Evolutionary conservation across 768 basidiomycete species (phyloP).

Genomic region (Mycena epipterygia): DNA sequence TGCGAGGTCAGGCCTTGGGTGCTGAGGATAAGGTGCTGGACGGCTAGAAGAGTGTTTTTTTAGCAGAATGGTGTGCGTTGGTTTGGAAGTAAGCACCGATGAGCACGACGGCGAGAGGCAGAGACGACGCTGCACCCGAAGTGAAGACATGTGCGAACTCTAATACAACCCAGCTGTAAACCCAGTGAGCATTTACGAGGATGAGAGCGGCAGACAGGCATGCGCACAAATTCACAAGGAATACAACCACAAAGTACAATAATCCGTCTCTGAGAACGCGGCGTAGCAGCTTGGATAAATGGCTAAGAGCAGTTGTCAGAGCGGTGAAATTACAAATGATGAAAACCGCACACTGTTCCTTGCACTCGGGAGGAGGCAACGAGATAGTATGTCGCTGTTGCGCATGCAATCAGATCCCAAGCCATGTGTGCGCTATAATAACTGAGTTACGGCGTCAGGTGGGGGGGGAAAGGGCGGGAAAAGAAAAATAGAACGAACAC

Average conservation of each 20-base stretch:
- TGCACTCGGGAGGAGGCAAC: slow-evolving; percentile 3
- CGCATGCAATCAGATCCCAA: slow-evolving; percentile 19
- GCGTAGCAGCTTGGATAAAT: slow-evolving; percentile 2
- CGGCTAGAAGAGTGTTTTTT: not conserved
- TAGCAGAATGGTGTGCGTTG: not conserved
- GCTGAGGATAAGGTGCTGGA: slow-evolving; percentile 22
- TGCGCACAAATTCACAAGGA: slow-evolving; percentile 23
- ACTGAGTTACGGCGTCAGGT: not conserved
- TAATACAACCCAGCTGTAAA: slow-evolving; percentile 22
- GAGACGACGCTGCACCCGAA: slow-evolving; percentile 12
- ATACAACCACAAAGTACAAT: slow-evolving; percentile 5
- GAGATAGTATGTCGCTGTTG: slow-evolving; percentile 17
- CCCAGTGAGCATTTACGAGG: not conserved
- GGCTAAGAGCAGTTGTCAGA: not conserved
- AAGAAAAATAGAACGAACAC: not conserved
- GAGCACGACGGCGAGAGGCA: slow-evolving; percentile 22
- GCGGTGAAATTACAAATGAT: not conserved
- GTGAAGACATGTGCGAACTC: slow-evolving; percentile 19
- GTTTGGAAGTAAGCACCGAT: slow-evolving; percentile 6
- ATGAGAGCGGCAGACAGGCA: no score
- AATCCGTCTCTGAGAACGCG: slow-evolving; percentile 17
- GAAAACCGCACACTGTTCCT: not conserved
- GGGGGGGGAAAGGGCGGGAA: not conserved
- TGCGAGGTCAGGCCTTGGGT: not conserved
- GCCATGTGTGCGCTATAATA: slow-evolving; percentile 30